Conservation (phyloP, 1,284 basidiomycete genomes). For the Microbotryum lychnidis-dioicae region DNA sequence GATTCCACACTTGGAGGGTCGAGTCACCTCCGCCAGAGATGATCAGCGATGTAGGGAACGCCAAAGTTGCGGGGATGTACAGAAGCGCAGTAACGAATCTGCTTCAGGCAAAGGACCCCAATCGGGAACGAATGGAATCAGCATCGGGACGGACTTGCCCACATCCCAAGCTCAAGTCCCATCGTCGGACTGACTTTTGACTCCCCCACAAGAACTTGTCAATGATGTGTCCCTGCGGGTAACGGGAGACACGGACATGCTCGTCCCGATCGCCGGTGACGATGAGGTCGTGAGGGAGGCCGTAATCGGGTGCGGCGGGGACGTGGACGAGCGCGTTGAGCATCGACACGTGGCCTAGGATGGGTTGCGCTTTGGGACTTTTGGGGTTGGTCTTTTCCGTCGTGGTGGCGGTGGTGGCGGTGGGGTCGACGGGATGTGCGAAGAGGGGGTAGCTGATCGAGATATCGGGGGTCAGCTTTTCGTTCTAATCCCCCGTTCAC, state of each 20-base stretch:
- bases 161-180: too few species aligned
- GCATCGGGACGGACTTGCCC: too few species aligned
- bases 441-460: slow-evolving; percentile 26
- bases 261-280: slow-evolving; percentile 86
- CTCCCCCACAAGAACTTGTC: slow-evolving; percentile 79
- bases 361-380: slow-evolving; percentile 57
- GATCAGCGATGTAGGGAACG: slow-evolving; percentile 41
- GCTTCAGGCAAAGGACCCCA: slow-evolving; percentile 1
- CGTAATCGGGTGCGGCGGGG: slow-evolving; percentile 43
- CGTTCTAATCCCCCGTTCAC: neutral
- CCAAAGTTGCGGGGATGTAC: slow-evolving; percentile 47
- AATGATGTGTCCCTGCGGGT: slow-evolving; percentile 69
- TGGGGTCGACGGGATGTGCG: slow-evolving; percentile 39
- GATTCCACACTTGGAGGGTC: slow-evolving; percentile 64
- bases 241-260: slow-evolving; percentile 84
- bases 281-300: slow-evolving; percentile 50
- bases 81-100: slow-evolving; percentile 75
- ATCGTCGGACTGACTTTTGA: slow-evolving; percentile 49
- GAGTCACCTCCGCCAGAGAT: slow-evolving; percentile 83
- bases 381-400: slow-evolving; percentile 36
- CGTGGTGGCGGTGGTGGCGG: slow-evolving; percentile 20
- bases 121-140: too few species aligned
- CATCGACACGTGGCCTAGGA: slow-evolving; percentile 79
- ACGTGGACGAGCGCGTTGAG: slow-evolving; percentile 64
- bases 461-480: neutral